phyloP scores from a whole-genome alignment of 495 filamentous ascomycete genomes.

The Penicillium coffeae region DNA sequence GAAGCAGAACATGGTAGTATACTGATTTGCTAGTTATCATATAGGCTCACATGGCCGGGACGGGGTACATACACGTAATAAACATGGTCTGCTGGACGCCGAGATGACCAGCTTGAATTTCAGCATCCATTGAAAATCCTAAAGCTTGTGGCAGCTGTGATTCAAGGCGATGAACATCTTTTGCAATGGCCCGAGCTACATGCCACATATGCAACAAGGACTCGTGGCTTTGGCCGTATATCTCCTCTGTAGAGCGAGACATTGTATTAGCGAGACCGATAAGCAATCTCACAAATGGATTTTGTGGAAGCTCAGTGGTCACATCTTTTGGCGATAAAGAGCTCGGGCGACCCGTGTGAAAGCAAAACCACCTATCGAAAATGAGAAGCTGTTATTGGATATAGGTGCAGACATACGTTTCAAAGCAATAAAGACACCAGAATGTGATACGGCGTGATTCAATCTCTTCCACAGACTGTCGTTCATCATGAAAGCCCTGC shows the following conservation, averaged over 20 bases:
- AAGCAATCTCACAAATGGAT: slow-evolving; percentile 33
- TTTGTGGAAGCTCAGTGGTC: slow-evolving; percentile 30
- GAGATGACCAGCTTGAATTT: slow-evolving; percentile 26
- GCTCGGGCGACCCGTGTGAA: slow-evolving; percentile 38
- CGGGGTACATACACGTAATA: slow-evolving; percentile 22
- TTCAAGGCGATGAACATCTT: slow-evolving; percentile 34
- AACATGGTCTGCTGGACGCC: slow-evolving; percentile 38
- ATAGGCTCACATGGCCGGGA: neutral
- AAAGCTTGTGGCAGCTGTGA: slow-evolving; percentile 25
- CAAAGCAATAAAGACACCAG: slow-evolving; percentile 41
- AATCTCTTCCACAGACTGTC: slow-evolving; percentile 24
- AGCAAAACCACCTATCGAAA: slow-evolving; percentile 39
- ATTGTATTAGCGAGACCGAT: slow-evolving; percentile 32
- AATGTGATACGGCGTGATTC: slow-evolving; percentile 38
- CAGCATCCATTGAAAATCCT: slow-evolving; percentile 32
- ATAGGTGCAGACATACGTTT: slow-evolving; percentile 27
- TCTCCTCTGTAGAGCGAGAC: slow-evolving; percentile 32
- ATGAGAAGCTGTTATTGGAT: neutral
- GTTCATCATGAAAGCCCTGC: slow-evolving; percentile 26
- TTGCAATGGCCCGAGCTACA: slow-evolving; percentile 34
- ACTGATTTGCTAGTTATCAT: slow-evolving; percentile 19
- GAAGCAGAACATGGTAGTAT: slow-evolving; percentile 38
- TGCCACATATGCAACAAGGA: slow-evolving; percentile 45
- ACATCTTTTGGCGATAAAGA: slow-evolving; percentile 34
- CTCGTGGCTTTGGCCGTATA: slow-evolving; percentile 39